Evolutionary conservation across 2,329 filamentous ascomycete genomes (phyloP), one percentile per base, ranked within the genome.

Genomic region (Penicillium sclerotiorum): DNA sequence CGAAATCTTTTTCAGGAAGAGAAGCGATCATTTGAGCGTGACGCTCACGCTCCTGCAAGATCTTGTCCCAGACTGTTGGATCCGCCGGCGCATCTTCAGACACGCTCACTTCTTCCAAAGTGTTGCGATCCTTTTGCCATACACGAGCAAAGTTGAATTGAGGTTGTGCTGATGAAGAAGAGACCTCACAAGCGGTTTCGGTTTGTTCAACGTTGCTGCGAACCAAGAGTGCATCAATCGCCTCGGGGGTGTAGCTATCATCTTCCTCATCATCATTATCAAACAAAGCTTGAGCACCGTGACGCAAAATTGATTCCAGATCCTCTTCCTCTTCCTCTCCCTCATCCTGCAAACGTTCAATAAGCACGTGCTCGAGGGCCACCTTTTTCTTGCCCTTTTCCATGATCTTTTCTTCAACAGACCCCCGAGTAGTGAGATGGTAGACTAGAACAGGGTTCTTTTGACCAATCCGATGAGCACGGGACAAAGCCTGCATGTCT

Each of bases 351-450:
- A 99, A 90, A 45, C 85, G 87, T 67, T 97, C 92, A 52, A 99
- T 96, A 17, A 99, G 81, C 1, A 94, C 89, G 69, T 97, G 92
- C 62, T 99, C 94, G 0, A 99, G 81, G 0, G 90, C 90, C 84
- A 99, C 90, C 74, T 99, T 99, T 72, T 90, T 95, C 61, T 90
- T 88, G 5, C 94, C 94, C 60, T 95, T 90, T 68, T 96, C 90
- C 77, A 97, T 88, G 47, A 99, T 97, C 66, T 93, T 92, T 72
- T 99, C 94, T 68, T 99, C 94, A 0, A 88, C 90, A 22, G 87
- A 93, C 33, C 87, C 83, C 51, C 92, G 88, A 1, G 91, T 97
- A 78, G 96, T 90, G 0, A 99, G 76, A 67, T 97, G 93, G 63
- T 97, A 96, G 58, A 95, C 95, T 1, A 99, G 80, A 0, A 99